Evolutionary conservation across 352 stramenopile species (phyloP), one percentile per base, ranked within the genome.

Genomic region (Globisporangium heterothallicum): DNA sequence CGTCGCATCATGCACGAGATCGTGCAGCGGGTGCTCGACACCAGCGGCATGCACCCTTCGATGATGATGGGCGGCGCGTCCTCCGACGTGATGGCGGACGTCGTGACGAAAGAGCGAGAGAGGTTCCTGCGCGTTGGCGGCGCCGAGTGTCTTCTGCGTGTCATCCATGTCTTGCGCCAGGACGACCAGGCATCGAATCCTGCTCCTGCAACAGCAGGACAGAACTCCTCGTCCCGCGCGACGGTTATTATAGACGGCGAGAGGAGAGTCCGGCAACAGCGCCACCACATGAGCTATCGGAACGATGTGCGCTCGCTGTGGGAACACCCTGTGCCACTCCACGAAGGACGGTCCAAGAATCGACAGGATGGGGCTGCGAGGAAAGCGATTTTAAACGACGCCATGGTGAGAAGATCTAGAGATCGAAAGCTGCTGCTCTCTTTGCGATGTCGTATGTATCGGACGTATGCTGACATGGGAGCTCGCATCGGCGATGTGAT

Each of bases 41-140:
- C 78, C 9, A 79, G 74, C 50, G 70, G 78, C 35, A 56, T 81
- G 24, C 70, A 88, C 53, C 58, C 57, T 13, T 27, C 56, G 10
- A 42, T 49, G 24, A 42, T 49, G 24, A 58, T 49, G 19, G 44
- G 55, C 24, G 21, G 38, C 1, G 49, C 59, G 8, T 25, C 53
- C 0, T 51, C 63, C 6, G 68, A 74, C 41, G 56, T 41, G 0
- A 71, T 71, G 42, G 40, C 59, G 19, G 45, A 65, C 24, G 65
- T 74, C 40, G 70, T 87, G 14, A 52, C 63, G 4, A 55, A 58
- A 0, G 82, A 93, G 43, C 61, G 83, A 0, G 80, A 90, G 46
- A 69, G 47, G 4, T 94, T 94, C 38, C 68, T 94, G 30, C 59
- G 74, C 7, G 53, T 92, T 12, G 83, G 83, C 12, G 83, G 83